phyloP scores from a whole-genome alignment of 352 stramenopile genomes.

The Phytophthora lateralis region DNA sequence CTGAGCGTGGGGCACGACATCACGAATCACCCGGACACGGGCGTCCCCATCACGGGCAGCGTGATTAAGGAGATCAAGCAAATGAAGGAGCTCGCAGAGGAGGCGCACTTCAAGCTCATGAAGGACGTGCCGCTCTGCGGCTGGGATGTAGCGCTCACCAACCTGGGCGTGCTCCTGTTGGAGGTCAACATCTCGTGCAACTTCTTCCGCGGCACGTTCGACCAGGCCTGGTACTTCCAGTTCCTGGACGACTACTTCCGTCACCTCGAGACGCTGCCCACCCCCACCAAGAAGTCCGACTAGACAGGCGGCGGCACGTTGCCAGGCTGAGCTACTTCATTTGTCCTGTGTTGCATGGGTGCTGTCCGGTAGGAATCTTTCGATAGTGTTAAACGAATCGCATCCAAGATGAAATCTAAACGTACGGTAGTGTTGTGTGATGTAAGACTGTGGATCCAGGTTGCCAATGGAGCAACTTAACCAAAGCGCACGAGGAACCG shows the following conservation, averaged over 20 bases:
- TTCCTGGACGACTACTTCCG: conserved; percentile 89
- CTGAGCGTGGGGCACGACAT: conserved; percentile 89
- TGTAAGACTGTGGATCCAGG: too few species aligned
- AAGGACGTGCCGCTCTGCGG: conserved; percentile 92
- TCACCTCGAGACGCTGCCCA: conserved; percentile 69
- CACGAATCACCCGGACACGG: conserved; percentile 90
- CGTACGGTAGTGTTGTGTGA: too few species aligned
- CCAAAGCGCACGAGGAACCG: too few species aligned
- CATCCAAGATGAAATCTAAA: neutral
- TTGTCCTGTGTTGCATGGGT: conserved; percentile 8
- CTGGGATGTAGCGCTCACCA: conserved; percentile 94
- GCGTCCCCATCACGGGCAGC: conserved; percentile 85
- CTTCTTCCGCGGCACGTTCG: conserved; percentile 93
- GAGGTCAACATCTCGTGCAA: conserved; percentile 96
- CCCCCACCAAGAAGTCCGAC: conserved; percentile 49
- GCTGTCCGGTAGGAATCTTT: conserved; percentile 2
- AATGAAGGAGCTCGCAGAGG: conserved; percentile 81
- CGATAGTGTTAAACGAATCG: conserved; percentile 23
- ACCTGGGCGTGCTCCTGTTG: conserved; percentile 86
- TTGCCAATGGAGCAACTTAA: too few species aligned
- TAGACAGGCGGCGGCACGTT: conserved; percentile 20
- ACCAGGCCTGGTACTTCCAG: conserved; percentile 87
- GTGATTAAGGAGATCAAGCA: conserved; percentile 90
- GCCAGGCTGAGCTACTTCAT: conserved; percentile 1
- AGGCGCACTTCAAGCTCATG: conserved; percentile 92